A percentile compares a stretch with the other conserved stretches of the same genome.
Conservation (phyloP, 768 basidiomycete genomes). For the Macrocybe gigantea region DNA sequence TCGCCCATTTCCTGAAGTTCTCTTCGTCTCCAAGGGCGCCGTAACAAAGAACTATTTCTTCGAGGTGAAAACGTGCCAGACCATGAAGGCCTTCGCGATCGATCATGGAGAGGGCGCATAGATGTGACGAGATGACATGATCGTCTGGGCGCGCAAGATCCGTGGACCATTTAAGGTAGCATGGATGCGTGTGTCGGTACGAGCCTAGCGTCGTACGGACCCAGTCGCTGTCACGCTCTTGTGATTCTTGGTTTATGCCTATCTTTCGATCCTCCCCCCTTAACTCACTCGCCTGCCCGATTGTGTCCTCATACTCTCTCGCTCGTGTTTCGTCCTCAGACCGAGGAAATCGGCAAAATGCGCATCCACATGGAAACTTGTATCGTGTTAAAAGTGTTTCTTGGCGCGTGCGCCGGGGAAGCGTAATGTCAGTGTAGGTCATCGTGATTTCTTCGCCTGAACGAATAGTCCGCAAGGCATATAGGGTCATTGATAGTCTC, state of each 20-base stretch:
- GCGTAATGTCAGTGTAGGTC: slow-evolving; percentile 36
- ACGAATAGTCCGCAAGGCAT: slow-evolving; percentile 31
- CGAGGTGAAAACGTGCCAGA: slow-evolving; percentile 32
- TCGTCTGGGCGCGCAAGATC: slow-evolving; percentile 36
- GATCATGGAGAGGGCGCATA: slow-evolving; percentile 31
- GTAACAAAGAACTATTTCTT: slow-evolving; percentile 37
- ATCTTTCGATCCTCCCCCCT: too few relatives aligned
- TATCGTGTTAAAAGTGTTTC: slow-evolving; percentile 30
- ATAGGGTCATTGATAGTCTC: slow-evolving; percentile 31
- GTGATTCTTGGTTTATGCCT: too few relatives aligned
- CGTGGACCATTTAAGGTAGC: slow-evolving; percentile 35
- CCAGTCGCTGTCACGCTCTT: slow-evolving; percentile 21
- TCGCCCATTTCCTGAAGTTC: slow-evolving; percentile 30
- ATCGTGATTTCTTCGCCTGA: slow-evolving; percentile 39
- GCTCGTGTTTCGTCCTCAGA: not conserved
- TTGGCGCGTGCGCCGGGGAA: slow-evolving; percentile 26
- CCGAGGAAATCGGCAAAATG: slow-evolving; percentile 24
- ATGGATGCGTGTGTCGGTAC: slow-evolving; percentile 29
- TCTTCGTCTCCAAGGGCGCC: slow-evolving; percentile 32
- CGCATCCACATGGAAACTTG: slow-evolving; percentile 35
- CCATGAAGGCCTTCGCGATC: slow-evolving; percentile 36
- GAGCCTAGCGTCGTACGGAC: slow-evolving; percentile 25
- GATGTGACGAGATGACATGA: slow-evolving; percentile 30
- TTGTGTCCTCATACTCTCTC: too few relatives aligned
- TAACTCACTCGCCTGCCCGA: too few relatives aligned